Conservation (phyloP, 2,329 filamentous ascomycete species). For the Corynespora cassiicola region DNA sequence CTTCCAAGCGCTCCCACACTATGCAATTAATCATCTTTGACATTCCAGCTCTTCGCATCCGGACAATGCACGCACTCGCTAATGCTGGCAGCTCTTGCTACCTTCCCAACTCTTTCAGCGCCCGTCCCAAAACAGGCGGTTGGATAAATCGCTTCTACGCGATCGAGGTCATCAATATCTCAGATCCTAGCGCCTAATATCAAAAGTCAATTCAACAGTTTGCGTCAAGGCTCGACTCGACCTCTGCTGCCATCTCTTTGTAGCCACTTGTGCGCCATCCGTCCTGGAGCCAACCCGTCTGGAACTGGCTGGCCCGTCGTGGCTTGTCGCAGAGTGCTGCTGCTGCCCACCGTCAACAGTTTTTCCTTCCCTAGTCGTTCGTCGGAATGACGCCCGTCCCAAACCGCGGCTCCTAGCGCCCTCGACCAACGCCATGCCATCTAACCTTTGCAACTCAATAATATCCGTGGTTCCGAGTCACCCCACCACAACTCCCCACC, state of each 20-base stretch:
- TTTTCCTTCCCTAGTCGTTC: not conserved
- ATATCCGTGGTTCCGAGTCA: slow-evolving; percentile 10
- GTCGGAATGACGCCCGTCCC: not conserved
- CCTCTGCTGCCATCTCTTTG: no score
- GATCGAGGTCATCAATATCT: slow-evolving; percentile 13
- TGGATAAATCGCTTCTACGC: slow-evolving; percentile 24
- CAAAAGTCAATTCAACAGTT: slow-evolving; percentile 8
- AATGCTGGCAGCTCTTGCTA: slow-evolving; percentile 1
- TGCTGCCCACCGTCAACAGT: slow-evolving; percentile 7
- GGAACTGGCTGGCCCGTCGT: no score
- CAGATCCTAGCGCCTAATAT: slow-evolving; percentile 13
- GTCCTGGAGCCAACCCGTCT: no score
- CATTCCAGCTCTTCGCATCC: slow-evolving; percentile 16
- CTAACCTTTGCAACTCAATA: no score
- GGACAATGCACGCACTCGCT: slow-evolving; percentile 12
- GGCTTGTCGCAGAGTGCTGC: no score
- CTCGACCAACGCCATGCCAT: no score
- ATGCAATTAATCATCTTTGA: slow-evolving; percentile 25
- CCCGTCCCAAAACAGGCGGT: slow-evolving; percentile 18
- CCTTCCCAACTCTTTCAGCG: slow-evolving; percentile 6
- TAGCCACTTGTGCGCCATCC: no score
- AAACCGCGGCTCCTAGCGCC: no score
- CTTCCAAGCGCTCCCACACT: slow-evolving; percentile 24
- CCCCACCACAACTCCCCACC: slow-evolving; percentile 9
- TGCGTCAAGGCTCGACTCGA: no score